A percentile compares a stretch with the other conserved stretches of the same genome.
Conservation (phyloP, 306 rosid genomes). For the Lagenaria siceraria region DNA sequence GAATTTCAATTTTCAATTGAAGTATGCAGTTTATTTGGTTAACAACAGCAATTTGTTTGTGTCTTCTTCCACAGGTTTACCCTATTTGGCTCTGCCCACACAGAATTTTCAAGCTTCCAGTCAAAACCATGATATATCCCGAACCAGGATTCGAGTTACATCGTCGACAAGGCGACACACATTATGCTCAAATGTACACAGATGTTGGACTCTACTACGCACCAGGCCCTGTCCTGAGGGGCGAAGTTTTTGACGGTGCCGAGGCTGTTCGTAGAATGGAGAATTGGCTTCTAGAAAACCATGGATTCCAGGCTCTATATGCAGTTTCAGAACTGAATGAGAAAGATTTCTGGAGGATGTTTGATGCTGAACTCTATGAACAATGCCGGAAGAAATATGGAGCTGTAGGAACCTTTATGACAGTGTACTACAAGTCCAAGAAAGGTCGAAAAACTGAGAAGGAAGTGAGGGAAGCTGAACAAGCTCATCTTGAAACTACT, state of each 20-base stretch:
- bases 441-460: conserved; percentile 95
- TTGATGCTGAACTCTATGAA: conserved; percentile 73
- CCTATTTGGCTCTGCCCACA: conserved; percentile 98
- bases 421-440: conserved; percentile 86
- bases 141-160: conserved; percentile 92
- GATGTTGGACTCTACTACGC: conserved; percentile 90
- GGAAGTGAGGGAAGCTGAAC: conserved; percentile 95
- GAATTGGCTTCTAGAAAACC: conserved; percentile 81
- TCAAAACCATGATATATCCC: conserved; percentile 71
- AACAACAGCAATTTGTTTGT: not conserved
- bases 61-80: conserved; percentile 42
- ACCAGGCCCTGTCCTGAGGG: conserved; percentile 90
- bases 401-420: conserved; percentile 91
- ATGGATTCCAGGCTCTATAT: conserved; percentile 84
- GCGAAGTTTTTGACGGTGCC: conserved; percentile 78
- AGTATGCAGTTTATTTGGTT: not conserved
- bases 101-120: conserved; percentile 59
- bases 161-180: conserved; percentile 84
- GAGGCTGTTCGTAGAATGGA: conserved; percentile 77
- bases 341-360: conserved; percentile 95
- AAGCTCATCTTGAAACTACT: conserved; percentile 75
- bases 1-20: not conserved
- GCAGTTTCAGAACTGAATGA: conserved; percentile 88
- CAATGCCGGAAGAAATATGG: conserved; percentile 64
- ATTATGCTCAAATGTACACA: conserved; percentile 78